Percentiles rank a stretch among this genome's conserved stretches.
These are phyloP conservation scores for Pochonia chlamydosporia DNA, from an alignment of 2,329 filamentous ascomycete species.

Conservation along the genomic window DNA sequence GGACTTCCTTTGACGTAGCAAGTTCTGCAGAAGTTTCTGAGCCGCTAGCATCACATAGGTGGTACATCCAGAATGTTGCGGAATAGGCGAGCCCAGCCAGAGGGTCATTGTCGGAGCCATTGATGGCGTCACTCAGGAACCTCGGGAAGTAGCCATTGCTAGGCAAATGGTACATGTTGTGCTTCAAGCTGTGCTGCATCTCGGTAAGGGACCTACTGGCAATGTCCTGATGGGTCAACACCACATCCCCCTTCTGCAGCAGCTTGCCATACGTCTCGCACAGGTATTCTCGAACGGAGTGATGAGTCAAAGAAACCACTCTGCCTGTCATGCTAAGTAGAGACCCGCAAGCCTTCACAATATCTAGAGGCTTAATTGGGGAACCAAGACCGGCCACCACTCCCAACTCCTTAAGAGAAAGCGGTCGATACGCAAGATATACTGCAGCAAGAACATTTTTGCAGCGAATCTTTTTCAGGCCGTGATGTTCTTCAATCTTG, in stretches of 20 bases:
- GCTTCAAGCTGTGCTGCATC: conserved; percentile 23
- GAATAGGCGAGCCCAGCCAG: conserved; percentile 18
- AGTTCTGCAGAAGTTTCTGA: background rate
- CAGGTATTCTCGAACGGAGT: conserved; percentile 38
- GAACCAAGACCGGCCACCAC: conserved; percentile 16
- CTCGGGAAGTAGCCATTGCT: conserved; percentile 17
- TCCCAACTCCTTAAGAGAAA: conserved; percentile 26
- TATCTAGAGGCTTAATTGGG: conserved; percentile 10
- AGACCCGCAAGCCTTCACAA: conserved; percentile 31
- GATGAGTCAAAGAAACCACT: conserved; percentile 32
- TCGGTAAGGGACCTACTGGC: conserved; percentile 26
- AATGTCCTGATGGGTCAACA: conserved; percentile 24
- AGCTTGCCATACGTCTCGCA: conserved; percentile 9
- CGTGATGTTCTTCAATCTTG: conserved; percentile 3
- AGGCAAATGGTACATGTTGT: conserved; percentile 29
- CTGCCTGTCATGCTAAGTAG: conserved; percentile 24
- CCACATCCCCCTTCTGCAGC: conserved; percentile 22
- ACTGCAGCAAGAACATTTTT: conserved; percentile 12
- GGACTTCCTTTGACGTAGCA: conserved; percentile 17
- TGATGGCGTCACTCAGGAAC: conserved; percentile 5
- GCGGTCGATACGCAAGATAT: conserved; percentile 25
- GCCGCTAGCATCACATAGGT: conserved; percentile 17
- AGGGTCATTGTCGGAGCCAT: conserved; percentile 12
- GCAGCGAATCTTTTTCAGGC: conserved; percentile 2
- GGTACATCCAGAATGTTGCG: conserved; percentile 27